Conservation (phyloP, 2,329 filamentous ascomycete species). For the Calonectria hawksworthii region DNA sequence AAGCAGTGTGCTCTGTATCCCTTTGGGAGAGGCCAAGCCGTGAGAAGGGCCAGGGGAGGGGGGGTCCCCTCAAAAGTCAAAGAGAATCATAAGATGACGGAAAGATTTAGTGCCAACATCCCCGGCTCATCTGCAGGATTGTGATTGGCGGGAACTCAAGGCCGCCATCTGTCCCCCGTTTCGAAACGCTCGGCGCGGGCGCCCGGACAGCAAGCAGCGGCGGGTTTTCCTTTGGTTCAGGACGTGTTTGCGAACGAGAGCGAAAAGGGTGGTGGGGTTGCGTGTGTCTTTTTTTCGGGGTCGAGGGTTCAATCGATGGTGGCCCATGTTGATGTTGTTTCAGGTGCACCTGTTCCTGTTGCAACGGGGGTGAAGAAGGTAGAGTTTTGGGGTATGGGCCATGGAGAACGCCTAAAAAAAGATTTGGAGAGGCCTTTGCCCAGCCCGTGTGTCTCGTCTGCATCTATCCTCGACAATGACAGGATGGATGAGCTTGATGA, state of each 20-base stretch:
- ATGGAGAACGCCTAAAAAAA: conserved; percentile 20
- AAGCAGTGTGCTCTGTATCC: neutral
- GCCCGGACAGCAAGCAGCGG: conserved; percentile 10
- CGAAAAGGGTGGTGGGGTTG: neutral
- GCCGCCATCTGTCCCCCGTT: conserved; percentile 32
- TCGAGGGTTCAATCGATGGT: conserved; percentile 12
- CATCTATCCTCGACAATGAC: conserved; percentile 12
- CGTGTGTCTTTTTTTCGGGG: conserved; percentile 3
- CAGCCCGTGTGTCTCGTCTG: conserved; percentile 8
- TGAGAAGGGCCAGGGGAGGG: neutral
- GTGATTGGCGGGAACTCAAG: conserved; percentile 42
- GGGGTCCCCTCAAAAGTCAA: conserved; percentile 14
- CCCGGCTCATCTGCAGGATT: neutral
- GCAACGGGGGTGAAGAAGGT: conserved; percentile 19
- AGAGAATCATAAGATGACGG: conserved; percentile 38
- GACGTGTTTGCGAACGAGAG: conserved; percentile 15
- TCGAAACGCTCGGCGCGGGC: conserved; percentile 44
- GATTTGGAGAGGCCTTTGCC: conserved; percentile 8
- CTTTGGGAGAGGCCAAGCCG: neutral
- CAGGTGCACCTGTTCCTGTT: conserved; percentile 31
- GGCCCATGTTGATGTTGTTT: conserved; percentile 29
- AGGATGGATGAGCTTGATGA: conserved; percentile 21
- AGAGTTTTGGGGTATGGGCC: conserved; percentile 1
- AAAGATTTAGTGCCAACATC: conserved; percentile 27
- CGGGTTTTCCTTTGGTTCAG: conserved; percentile 2